Base-by-base conservation (phyloP, 305 asterid genomes). In the Fraxinus platypoda region DNA sequence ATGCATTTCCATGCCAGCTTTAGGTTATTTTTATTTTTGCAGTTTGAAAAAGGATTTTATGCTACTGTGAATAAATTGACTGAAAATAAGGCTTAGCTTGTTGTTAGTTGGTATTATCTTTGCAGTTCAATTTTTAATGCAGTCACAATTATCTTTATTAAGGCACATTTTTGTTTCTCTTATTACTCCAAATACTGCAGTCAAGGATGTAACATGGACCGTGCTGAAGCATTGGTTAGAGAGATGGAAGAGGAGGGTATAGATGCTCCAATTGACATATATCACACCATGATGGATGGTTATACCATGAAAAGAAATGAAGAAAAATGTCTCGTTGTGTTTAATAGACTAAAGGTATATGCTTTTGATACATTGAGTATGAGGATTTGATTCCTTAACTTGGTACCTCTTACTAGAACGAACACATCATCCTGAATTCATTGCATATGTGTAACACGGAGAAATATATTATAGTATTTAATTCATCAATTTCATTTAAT, bases 251-350 rank as follows among this genome's bases (percentile, higher is more conserved):
- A 90, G 89, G 90, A 90, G 80, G 98, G 98, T 62, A 92, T 94
- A 81, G 98, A 96, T 88, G 98, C 98, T 82, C 88, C 97, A 43
- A 83, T 94, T 81, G 96, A 91, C 88, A 93, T 96, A 81, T 94
- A 94, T 84, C 99, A 96, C 87, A 94, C 94, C 57, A 94, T 96
- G 99, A 93, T 96, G 97, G 99, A 94, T 87, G 99, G 99, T 38
- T 96, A 96, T 91, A 92, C 97, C 79, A 92, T 90, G 92, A 87
- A 81, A 57, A 89, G 85, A 76, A 86, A 94, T 79, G 97, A 92
- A 81, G 93, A 91, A 37, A 96, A 92, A 87, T 96, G 98, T 83
- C 87, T 96, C 68, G 79, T 91, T 86, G 96, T 96, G 76, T 96
- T 91, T 82, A 92, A 90, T 82, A 93, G 98, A 87, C 91, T 96